Evolutionary conservation across 345 rosid genomes (phyloP).

Genomic region (Salix dunnii): DNA sequence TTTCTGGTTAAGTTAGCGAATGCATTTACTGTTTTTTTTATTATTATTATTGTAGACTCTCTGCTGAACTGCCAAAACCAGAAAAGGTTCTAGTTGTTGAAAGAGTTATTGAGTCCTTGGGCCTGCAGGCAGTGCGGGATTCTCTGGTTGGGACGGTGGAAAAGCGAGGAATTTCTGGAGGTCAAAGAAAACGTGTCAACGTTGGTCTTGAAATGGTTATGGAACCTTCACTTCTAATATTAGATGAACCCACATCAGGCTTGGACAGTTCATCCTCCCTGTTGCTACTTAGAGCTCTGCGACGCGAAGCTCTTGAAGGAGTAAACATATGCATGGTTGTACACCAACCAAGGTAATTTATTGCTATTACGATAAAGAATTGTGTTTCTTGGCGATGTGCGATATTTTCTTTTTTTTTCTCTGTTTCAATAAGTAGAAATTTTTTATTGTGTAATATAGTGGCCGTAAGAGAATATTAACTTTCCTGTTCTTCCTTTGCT

Average conservation of each 20-base stretch:
- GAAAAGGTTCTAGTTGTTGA: slow-evolving; percentile 90
- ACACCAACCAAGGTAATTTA: slow-evolving; percentile 84
- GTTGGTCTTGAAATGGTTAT: slow-evolving; percentile 99
- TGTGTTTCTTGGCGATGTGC: neutral
- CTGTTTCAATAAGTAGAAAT: neutral
- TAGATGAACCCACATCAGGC: slow-evolving; percentile 98
- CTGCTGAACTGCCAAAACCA: slow-evolving; percentile 70
- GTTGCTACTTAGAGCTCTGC: slow-evolving; percentile 85
- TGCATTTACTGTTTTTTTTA: neutral
- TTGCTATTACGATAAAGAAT: neutral
- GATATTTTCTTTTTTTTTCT: too few relatives aligned
- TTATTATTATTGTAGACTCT: slow-evolving; percentile 40
- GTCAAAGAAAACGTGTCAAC: slow-evolving; percentile 96
- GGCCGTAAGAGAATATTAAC: neutral
- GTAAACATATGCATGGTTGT: slow-evolving; percentile 94
- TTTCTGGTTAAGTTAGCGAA: too few relatives aligned
- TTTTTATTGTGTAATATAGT: neutral
- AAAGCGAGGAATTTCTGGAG: slow-evolving; percentile 97
- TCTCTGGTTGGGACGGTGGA: slow-evolving; percentile 95
- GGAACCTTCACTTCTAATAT: slow-evolving; percentile 98
- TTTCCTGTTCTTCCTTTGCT: neutral
- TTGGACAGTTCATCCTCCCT: slow-evolving; percentile 97
- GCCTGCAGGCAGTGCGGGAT: slow-evolving; percentile 79
- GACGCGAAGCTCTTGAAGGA: slow-evolving; percentile 99
- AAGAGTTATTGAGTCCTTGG: slow-evolving; percentile 85